A percentile compares a stretch with the other conserved stretches of the same genome.
These are phyloP conservation scores for Globisporangium irregulare DNA, from an alignment of 352 stramenopile genomes.

Conservation along the genomic window DNA sequence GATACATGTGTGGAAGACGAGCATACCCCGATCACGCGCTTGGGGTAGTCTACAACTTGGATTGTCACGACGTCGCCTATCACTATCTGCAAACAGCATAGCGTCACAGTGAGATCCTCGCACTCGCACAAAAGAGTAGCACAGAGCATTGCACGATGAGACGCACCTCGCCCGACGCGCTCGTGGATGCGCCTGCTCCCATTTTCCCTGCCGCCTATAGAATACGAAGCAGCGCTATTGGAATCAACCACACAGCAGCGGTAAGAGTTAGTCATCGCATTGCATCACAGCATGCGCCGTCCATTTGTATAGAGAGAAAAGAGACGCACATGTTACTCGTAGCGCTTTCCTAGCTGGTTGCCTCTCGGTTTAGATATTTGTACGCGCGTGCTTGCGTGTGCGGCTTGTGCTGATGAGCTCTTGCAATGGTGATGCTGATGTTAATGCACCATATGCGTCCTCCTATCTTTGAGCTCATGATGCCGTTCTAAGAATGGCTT, in stretches of 20 bases:
- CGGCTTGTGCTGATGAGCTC: not conserved
- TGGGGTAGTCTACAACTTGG: conserved; percentile 40
- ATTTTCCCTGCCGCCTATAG: conserved; percentile 19
- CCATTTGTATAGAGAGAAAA: not conserved
- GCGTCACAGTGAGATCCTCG: not conserved
- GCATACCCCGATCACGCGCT: conserved; percentile 53
- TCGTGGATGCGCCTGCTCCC: conserved; percentile 37
- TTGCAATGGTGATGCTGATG: not conserved
- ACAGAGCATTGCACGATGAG: not conserved
- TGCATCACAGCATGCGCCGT: not conserved
- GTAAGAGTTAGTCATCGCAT: not conserved
- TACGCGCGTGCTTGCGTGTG: conserved; percentile 2
- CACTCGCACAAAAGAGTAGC: conserved; percentile 1
- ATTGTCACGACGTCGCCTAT: conserved; percentile 61
- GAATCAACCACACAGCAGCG: not conserved
- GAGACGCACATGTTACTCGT: not conserved
- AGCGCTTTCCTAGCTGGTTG: not conserved
- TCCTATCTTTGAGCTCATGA: not conserved
- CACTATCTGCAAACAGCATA: conserved; percentile 36
- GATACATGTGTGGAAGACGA: not conserved
- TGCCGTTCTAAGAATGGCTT: conserved; percentile 3
- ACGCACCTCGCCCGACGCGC: conserved; percentile 28
- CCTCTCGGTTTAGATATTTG: not conserved
- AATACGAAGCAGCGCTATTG: not conserved
- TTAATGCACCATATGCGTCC: not conserved